Evolutionary conservation across 768 basidiomycete genomes (phyloP), one percentile per base, ranked within the genome.

Genomic region (Chalciporus piperatus): DNA sequence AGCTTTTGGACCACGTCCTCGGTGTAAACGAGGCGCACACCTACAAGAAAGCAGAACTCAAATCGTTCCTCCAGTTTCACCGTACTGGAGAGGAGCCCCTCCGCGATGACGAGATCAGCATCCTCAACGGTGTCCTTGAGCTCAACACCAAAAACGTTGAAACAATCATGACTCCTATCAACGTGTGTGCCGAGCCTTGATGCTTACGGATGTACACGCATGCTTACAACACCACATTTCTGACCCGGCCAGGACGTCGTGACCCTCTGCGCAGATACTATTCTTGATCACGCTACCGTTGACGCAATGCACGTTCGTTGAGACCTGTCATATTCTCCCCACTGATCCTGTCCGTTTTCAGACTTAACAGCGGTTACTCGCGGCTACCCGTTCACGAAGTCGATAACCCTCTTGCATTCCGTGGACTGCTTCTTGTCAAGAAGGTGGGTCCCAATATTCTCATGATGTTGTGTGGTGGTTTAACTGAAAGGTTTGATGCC

Each of bases 311-410:
- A 59, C 12, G 77, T 68, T 67, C 45, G 6, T 53, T 30, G 5
- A 51, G 40, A 16, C n/a, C n/a, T 13, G 33, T 49, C 12, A 37
- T 12, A 43, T 23, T 37, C 27, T 28, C 14, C 52, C 12, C 20
- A 17, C 55, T 57, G 43, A 59, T 25, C 46, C 48, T 60, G 47
- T 53, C 32, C 17, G 48, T 4, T 9, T 48, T n/a, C 59, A 88
- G 85, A 41, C 68, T 89, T 19, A 63, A 76, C n/a, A 88, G 84
- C 56, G 95, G 95, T 0, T 97, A 96, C 65, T 95, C 93, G 1
- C 84, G 95, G 17, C 90, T 98, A 62, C 95, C 95, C 0, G 80
- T 98, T 0, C 91, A 96, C 61, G 81, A 83, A 52, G 78, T 86
- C 3, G 81, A 79, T 4, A 78, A 87, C 38, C 79, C 83, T 9